These are phyloP conservation scores for Naegleria fowleri DNA, from an alignment of 208 protist genomes.

Conservation along the genomic window DNA sequence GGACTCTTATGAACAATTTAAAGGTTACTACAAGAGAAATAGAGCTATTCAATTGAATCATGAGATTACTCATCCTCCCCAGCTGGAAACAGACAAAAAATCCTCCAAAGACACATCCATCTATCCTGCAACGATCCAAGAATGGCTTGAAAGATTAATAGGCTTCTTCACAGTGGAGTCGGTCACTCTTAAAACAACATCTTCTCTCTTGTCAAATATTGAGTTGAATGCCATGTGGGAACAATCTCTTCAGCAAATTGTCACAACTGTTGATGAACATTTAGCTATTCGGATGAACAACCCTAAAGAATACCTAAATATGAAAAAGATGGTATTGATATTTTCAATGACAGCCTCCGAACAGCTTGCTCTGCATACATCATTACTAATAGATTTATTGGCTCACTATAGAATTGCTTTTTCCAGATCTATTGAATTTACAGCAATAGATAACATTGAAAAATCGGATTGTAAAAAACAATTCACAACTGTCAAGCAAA, in stretches of 20 bases:
- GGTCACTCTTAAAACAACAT: background rate
- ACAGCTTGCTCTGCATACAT: background rate
- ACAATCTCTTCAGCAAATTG: background rate
- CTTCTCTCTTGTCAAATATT: background rate
- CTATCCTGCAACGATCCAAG: background rate
- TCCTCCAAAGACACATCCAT: background rate
- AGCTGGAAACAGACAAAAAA: background rate
- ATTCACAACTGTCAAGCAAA: too few species aligned
- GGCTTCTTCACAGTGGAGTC: background rate
- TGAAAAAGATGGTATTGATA: background rate
- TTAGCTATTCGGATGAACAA: background rate
- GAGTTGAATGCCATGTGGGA: constrained; percentile 9
- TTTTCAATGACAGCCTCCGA: background rate
- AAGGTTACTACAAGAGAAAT: background rate
- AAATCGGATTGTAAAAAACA: background rate
- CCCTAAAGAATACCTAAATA: background rate
- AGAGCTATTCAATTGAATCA: background rate
- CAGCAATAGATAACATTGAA: background rate
- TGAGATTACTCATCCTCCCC: background rate
- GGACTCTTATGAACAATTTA: background rate
- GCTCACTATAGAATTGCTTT: background rate
- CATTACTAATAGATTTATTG: background rate
- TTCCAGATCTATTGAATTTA: background rate
- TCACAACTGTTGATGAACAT: background rate
- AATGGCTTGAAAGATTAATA: background rate